Evolutionary conservation across 2,329 filamentous ascomycete genomes (phyloP), one percentile per base, ranked within the genome.

Genomic region (Talaromyces sp.): DNA sequence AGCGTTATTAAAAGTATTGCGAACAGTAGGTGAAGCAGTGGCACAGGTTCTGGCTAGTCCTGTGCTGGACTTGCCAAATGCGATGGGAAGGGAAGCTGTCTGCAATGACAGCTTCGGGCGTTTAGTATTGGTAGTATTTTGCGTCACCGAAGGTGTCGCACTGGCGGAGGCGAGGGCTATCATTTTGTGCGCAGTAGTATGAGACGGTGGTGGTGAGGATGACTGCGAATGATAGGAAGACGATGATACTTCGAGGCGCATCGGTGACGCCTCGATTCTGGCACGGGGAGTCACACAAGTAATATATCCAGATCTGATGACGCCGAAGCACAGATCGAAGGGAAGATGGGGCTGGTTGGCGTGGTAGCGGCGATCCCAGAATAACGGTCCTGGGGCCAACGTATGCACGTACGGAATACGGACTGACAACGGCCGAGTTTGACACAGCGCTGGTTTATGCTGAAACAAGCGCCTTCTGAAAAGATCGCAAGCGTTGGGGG

Each of bases 1-100:
- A 57, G 83, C 81, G 73, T 88, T 88, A 67, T 77, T 81, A 69
- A 86, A 86, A 57, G 85, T 88, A 72, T 87, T 88, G 67, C 82
- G 79, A 50, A 81, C 76, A 1, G 85, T 88, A 10, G 86, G 86
- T 7, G 86, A 87, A 33, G 81, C 79, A 1, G 74, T 72, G 42
- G 79, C 80, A 47, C 61, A 62, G 23, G 61, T 40, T 28, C 56
- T 42, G 50, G 61, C 57, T 10, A 62, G 52, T 33, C 52, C 42
- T 16, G 61, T 62, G 14, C 27, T 62, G 40, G 61, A 59, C 64
- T 81, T 84, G 61, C 82, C 83, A 70, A 84, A 85, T 27, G 81
- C 79, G 57, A 80, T 76, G 42, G 78, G 76, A 2, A 80, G 71
- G 51, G 76, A 74, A 12, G 81, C 74, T 12, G 86, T 88, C 74